Evolutionary conservation across 305 asterid genomes (phyloP).

Genomic region (Stenogyne calaminthoides): DNA sequence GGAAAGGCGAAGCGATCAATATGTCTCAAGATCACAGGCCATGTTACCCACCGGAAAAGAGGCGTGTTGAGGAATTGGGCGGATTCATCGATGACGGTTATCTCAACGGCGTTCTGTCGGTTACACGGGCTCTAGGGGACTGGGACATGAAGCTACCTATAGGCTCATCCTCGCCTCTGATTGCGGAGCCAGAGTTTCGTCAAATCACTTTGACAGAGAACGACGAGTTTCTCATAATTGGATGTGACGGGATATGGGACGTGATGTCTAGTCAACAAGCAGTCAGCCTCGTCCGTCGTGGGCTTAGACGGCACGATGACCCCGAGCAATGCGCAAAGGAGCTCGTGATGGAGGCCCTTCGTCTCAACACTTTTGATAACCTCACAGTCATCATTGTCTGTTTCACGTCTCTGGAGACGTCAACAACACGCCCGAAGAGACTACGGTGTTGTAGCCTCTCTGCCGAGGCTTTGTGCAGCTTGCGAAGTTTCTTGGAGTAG

Average conservation of each 20-base stretch:
- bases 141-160: constrained; percentile 91
- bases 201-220: constrained; percentile 59
- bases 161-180: constrained; percentile 71
- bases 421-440: constrained; percentile 39
- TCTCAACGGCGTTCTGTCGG: constrained; percentile 71
- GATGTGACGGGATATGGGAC: constrained; percentile 89
- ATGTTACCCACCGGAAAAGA: constrained; percentile 47
- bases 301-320: constrained; percentile 66
- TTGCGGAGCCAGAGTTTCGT: constrained; percentile 76
- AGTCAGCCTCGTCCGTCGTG: constrained; percentile 66
- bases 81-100: constrained; percentile 78
- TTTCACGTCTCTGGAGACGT: constrained; percentile 44
- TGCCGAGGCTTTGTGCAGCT: constrained; percentile 67
- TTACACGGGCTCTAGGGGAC: constrained; percentile 80
- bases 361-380: constrained; percentile 64
- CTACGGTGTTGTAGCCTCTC: constrained; percentile 67
- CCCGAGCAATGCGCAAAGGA: constrained; percentile 86
- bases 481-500: constrained; percentile 56
- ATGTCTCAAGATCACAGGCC: constrained; percentile 88
- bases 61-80: constrained; percentile 71
- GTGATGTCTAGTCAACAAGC: constrained; percentile 81
- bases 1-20: constrained; percentile 70
- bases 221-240: constrained; percentile 78
- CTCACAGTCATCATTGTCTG: constrained; percentile 69
- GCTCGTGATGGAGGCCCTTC: constrained; percentile 77